Evolutionary conservation across 2,329 filamentous ascomycete genomes (phyloP).

Genomic region (Microdochium nivale): DNA sequence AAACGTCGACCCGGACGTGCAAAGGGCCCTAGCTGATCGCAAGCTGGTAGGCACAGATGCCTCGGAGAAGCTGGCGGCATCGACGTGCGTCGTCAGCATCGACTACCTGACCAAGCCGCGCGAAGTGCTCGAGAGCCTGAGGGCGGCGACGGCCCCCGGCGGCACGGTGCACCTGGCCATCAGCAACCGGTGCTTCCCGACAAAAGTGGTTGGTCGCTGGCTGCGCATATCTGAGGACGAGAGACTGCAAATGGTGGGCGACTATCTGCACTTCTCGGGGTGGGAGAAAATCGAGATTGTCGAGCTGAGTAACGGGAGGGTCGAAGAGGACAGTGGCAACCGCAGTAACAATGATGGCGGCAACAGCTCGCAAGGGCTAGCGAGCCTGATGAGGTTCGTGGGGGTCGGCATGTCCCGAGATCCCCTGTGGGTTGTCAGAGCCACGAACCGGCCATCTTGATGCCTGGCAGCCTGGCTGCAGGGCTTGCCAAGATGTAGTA

Average conservation of each 20-base stretch:
- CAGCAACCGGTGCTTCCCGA: slow-evolving; percentile 5
- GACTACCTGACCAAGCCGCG: slow-evolving; percentile 3
- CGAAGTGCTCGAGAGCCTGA: slow-evolving; percentile 1
- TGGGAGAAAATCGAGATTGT: slow-evolving; percentile 4
- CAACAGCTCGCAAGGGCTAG: not conserved
- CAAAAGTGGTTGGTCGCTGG: slow-evolving; percentile 3
- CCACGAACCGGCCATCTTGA: not conserved
- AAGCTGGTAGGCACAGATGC: not conserved
- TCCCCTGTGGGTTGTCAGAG: not conserved
- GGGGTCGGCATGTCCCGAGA: not conserved
- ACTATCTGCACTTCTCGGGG: slow-evolving; percentile 4
- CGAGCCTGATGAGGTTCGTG: not conserved
- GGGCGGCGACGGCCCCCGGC: not conserved
- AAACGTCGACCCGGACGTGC: slow-evolving; percentile 2
- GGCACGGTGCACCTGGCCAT: slow-evolving; percentile 2
- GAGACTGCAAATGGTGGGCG: slow-evolving; percentile 4
- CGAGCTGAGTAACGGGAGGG: slow-evolving; percentile 2
- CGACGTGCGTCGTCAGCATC: slow-evolving; percentile 4
- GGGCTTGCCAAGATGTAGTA: no score
- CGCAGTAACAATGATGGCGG: not conserved
- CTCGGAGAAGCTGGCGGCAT: slow-evolving; percentile 1
- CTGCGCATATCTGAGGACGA: slow-evolving; percentile 1
- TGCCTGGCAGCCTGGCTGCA: not conserved
- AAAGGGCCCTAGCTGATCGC: not conserved
- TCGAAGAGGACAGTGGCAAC: not conserved